A percentile compares a stretch with the other conserved stretches of the same genome.
Evolutionary conservation across 202 grass and related monocot genomes (phyloP).

Genomic region (Dendrocalamus latiflorus): DNA sequence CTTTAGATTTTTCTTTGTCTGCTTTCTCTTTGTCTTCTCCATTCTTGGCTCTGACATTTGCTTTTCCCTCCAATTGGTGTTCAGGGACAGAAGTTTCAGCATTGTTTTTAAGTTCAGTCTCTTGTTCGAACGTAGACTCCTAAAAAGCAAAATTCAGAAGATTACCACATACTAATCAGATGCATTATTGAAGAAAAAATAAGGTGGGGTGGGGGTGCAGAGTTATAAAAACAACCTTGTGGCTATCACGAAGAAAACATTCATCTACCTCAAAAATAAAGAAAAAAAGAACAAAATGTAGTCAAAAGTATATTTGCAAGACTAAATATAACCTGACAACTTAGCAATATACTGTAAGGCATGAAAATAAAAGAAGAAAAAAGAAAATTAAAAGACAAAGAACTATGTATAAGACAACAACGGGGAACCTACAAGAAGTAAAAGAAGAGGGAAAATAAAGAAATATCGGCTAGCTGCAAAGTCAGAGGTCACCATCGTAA

Average conservation of each 20-base stretch:
- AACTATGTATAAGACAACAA: no score
- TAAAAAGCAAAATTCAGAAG: not conserved
- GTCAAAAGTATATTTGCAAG: no score
- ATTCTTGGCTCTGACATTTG: not conserved
- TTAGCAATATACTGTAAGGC: no score
- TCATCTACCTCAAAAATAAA: no score
- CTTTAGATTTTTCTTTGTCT: not conserved
- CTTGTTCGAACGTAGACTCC: not conserved
- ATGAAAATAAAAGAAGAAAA: no score
- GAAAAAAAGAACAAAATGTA: no score
- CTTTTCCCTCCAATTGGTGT: not conserved
- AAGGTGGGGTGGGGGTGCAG: not conserved
- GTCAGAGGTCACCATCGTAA: no score
- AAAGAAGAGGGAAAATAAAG: no score
- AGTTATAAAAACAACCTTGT: not conserved
- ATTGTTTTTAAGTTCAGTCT: not conserved
- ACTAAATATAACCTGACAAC: no score
- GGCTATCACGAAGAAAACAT: not conserved
- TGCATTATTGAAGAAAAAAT: not conserved
- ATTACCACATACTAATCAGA: not conserved
- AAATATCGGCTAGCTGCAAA: no score
- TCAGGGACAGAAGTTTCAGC: conserved; percentile 1
- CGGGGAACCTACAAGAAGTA: no score
- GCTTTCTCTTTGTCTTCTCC: conserved; percentile 3
- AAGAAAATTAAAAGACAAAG: no score